Evolutionary conservation across 306 rosid species (phyloP).

Genomic region (Prunus salicina): DNA sequence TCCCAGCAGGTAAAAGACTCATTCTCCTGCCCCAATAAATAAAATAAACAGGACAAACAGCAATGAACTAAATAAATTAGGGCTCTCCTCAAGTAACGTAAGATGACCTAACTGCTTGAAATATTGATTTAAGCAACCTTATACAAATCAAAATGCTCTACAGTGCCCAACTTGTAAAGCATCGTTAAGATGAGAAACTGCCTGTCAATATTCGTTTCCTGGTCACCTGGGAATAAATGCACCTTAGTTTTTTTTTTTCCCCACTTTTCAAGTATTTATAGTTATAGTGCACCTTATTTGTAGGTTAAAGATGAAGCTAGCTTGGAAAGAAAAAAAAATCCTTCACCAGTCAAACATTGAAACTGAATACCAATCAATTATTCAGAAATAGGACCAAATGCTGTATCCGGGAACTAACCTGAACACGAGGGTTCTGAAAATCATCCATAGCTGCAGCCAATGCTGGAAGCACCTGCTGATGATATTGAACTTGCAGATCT

Average conservation of each 20-base stretch:
- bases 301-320: neutral
- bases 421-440: conserved; percentile 95
- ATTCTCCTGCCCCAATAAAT: neutral
- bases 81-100: neutral
- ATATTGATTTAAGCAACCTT: neutral
- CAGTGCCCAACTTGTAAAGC: neutral
- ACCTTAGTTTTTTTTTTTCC: neutral
- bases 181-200: neutral
- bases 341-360: neutral
- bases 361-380: neutral
- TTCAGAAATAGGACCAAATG: neutral
- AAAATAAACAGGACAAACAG: neutral
- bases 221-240: neutral
- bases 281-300: neutral
- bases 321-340: neutral
- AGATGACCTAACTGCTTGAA: neutral
- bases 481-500: conserved; percentile 85
- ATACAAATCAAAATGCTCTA: neutral
- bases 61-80: neutral
- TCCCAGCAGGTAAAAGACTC: neutral
- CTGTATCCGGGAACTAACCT: conserved; percentile 44
- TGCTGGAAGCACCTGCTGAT: conserved; percentile 82
- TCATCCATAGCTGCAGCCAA: conserved; percentile 95
- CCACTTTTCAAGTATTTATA: neutral
- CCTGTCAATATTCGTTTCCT: neutral